Evolutionary conservation across 106 monocot genomes (phyloP).

Genomic region (Cymbidium sinense): DNA sequence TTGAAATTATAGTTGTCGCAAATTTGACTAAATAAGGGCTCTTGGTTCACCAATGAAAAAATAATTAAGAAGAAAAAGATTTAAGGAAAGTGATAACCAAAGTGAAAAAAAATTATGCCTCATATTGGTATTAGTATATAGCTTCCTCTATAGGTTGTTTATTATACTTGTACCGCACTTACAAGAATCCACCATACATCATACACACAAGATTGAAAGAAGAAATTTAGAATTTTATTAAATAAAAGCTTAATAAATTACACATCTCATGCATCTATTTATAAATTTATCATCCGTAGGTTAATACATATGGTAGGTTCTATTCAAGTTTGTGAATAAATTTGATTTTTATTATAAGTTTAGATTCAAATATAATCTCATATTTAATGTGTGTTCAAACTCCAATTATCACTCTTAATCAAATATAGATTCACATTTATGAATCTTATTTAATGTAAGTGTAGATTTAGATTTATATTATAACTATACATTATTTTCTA

Average conservation of each 20-base stretch:
- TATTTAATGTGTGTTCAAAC: background rate
- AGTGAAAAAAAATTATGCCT: background rate
- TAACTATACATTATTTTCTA: background rate
- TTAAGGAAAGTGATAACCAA: background rate
- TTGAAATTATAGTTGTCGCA: background rate
- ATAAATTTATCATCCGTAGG: background rate
- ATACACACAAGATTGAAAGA: background rate
- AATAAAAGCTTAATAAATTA: background rate
- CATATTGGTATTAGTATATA: background rate
- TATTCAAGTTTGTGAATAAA: background rate
- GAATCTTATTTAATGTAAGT: background rate
- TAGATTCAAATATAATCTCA: background rate
- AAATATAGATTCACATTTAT: background rate
- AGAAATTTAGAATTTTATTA: background rate
- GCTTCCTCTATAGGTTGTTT: background rate
- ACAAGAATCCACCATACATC: background rate
- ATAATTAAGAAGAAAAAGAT: background rate
- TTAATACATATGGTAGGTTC: background rate
- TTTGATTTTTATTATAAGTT: background rate
- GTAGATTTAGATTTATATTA: background rate
- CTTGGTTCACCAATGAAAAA: background rate
- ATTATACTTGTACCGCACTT: background rate
- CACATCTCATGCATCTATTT: background rate
- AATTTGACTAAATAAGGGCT: background rate
- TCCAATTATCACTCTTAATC: background rate